Percentiles rank a stretch among this genome's conserved stretches.
Conservation (phyloP, 2,329 filamentous ascomycete genomes). For the Penicillium carneum region DNA sequence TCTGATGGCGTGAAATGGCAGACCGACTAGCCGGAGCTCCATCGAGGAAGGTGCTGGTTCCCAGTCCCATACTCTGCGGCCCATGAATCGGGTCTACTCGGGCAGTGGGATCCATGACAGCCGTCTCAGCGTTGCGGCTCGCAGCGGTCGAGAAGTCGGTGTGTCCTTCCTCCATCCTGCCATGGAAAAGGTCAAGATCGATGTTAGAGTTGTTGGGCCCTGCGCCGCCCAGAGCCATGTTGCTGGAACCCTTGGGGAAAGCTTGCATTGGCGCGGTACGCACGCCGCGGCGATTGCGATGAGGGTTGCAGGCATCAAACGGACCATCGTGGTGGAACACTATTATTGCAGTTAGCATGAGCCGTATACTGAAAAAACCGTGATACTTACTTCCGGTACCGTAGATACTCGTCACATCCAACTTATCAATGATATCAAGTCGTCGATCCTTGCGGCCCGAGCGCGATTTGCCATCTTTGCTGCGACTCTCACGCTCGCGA, state of each 20-base stretch:
- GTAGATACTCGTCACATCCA: constrained; percentile 95
- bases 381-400: constrained; percentile 79
- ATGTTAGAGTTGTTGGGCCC: constrained; percentile 82
- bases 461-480: constrained; percentile 49
- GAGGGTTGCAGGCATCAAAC: constrained; percentile 93
- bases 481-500: constrained; percentile 58
- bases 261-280: constrained; percentile 92
- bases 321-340: constrained; percentile 98
- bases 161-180: constrained; percentile 83
- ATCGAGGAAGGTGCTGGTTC: constrained; percentile 94
- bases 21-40: constrained; percentile 85
- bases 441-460: constrained; percentile 51
- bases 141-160: constrained; percentile 70
- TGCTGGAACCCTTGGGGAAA: constrained; percentile 88
- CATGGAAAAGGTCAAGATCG: constrained; percentile 88
- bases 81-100: constrained; percentile 80
- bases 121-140: constrained; percentile 44
- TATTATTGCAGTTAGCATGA: constrained; percentile 48
- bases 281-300: constrained; percentile 85
- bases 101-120: constrained; percentile 68
- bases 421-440: constrained; percentile 91
- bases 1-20: constrained; percentile 77
- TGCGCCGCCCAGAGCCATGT: constrained; percentile 87
- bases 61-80: constrained; percentile 80
- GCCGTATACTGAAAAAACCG: neutral